Percentiles rank a stretch among this genome's conserved stretches.
phyloP scores from a whole-genome alignment of 768 basidiomycete genomes.

The Chlorophyllum brunneum region DNA sequence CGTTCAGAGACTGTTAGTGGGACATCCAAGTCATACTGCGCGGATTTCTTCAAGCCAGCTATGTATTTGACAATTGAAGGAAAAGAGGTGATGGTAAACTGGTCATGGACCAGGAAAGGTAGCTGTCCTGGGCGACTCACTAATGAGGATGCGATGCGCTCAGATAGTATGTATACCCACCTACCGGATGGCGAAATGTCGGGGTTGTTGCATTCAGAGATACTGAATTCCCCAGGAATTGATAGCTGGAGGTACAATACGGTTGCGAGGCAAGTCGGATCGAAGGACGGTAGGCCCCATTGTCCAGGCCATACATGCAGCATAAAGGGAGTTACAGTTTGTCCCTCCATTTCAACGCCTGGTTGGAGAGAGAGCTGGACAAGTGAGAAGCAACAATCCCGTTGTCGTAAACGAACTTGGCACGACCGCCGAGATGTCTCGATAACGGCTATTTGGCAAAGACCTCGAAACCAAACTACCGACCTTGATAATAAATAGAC shows the following conservation, averaged over 20 bases:
- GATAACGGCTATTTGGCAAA: conserved; percentile 3
- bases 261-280: conserved; percentile 62
- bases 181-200: conserved; percentile 72
- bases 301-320: conserved; percentile 70
- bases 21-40: conserved; percentile 43
- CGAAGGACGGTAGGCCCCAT: conserved; percentile 64
- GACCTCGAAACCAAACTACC: background rate
- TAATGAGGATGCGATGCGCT: background rate
- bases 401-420: background rate
- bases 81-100: conserved; percentile 45
- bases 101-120: conserved; percentile 64
- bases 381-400: too few relatives aligned
- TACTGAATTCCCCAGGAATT: conserved; percentile 62
- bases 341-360: background rate
- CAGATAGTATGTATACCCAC: conserved; percentile 22
- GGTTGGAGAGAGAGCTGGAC: background rate
- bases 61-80: conserved; percentile 66
- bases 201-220: conserved; percentile 62
- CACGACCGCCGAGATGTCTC: background rate
- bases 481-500: too few relatives aligned
- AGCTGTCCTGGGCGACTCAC: conserved; percentile 51
- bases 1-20: conserved; percentile 41
- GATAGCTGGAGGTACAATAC: conserved; percentile 65
- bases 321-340: conserved; percentile 18
- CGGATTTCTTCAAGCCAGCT: conserved; percentile 38